Base-by-base conservation (phyloP, 2,329 filamentous ascomycete genomes). In the Fusarium fracticaudum region DNA sequence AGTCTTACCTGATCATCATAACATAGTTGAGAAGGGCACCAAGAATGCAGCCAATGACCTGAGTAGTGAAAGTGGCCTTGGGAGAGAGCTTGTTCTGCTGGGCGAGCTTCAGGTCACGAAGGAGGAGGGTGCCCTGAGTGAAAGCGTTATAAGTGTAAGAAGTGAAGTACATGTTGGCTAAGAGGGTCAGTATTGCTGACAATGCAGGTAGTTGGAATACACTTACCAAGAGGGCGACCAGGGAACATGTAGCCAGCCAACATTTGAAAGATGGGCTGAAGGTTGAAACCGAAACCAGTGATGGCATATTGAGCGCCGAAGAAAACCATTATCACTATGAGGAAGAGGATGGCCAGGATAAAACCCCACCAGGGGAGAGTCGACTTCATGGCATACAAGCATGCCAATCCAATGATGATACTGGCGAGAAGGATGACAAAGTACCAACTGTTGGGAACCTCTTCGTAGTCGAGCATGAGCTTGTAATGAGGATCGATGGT, bases 21-120 rank as follows among this genome's bases (percentile, higher is more conserved):
- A 83, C 86, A 64, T 89, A 90, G 80, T 88, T 88, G 70, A 89
- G 75, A 63, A 86, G 86, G 0, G 84, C 87, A 6, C 88, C 88
- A 0, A 90, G 78, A 2, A 89, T 72, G 3, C 87, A 89, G 7
- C 87, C 88, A 60, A 87, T 89, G 18, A 89, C 82, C 57, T 90
- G 88, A 1, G 87, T 89, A 20, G 63, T 63, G 13, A 72, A 72
- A 1, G 69, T 72, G 4, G 63, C 68, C 6, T 72, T 72, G 2
- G 69, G 68, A 7, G 69, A 69, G 4, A 72, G 38, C 33, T 72
- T 72, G 24, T 68, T 72, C n/a, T 72, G 63, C 22, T 72, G 69
- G 0, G 63, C 69, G 15, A 72, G 57, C 47, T 72, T 72, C 12
- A 72, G 8, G 31, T 72, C 68, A 20, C 63, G 69, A 3, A 72